phyloP scores from a whole-genome alignment of 2,329 filamentous ascomycete genomes.

The Leptoxyphium fumago region DNA sequence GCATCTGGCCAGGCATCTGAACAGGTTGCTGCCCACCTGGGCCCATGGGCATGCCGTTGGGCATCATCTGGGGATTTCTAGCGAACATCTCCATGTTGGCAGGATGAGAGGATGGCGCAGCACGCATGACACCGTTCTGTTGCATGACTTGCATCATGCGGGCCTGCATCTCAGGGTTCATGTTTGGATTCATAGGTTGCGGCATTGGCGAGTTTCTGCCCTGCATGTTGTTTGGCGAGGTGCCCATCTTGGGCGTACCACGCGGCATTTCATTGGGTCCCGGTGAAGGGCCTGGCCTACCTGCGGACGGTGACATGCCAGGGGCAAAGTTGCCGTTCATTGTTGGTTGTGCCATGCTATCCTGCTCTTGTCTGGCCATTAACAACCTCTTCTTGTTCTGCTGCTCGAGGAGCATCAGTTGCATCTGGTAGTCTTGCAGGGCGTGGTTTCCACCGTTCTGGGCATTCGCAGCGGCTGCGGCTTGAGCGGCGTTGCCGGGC shows the following conservation, averaged over 20 bases:
- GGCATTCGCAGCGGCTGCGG: slow-evolving; percentile 14
- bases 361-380: slow-evolving; percentile 71
- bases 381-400: slow-evolving; percentile 76
- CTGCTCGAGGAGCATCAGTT: slow-evolving; percentile 73
- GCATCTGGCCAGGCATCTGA: slow-evolving; percentile 22
- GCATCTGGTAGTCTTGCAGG: slow-evolving; percentile 79
- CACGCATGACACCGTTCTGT: slow-evolving; percentile 30
- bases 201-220: slow-evolving; percentile 46
- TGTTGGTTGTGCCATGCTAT: slow-evolving; percentile 40
- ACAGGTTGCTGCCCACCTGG: slow-evolving; percentile 7
- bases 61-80: slow-evolving; percentile 16
- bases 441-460: slow-evolving; percentile 57
- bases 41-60: slow-evolving; percentile 14
- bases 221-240: slow-evolving; percentile 55
- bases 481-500: slow-evolving; percentile 14
- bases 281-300: slow-evolving; percentile 55
- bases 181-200: slow-evolving; percentile 35
- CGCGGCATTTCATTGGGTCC: slow-evolving; percentile 70
- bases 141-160: slow-evolving; percentile 38
- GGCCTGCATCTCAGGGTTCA: slow-evolving; percentile 16
- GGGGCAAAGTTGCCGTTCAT: slow-evolving; percentile 31
- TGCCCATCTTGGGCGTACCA: slow-evolving; percentile 58
- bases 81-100: slow-evolving; percentile 27
- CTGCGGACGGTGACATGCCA: slow-evolving; percentile 53
- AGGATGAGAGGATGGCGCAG: slow-evolving; percentile 48